phyloP scores from a whole-genome alignment of 768 basidiomycete species.

The Podaxis sp. region DNA sequence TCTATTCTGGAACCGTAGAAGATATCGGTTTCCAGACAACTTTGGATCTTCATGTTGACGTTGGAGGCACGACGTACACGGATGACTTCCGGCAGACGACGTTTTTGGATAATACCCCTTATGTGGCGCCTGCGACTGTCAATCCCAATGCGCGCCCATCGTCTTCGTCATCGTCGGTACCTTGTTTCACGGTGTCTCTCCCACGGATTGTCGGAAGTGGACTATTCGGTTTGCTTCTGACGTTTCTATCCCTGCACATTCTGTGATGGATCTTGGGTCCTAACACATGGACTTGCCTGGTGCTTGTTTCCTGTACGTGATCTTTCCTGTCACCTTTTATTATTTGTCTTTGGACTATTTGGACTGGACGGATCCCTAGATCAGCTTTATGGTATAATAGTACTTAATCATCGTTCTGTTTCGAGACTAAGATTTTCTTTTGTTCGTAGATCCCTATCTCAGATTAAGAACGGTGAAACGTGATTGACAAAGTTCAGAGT shows the following conservation, averaged over 20 bases:
- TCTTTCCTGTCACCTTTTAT: neutral
- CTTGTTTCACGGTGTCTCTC: neutral
- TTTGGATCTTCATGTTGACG: constrained; percentile 26
- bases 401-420: neutral
- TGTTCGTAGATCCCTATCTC: neutral
- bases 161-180: constrained; percentile 10
- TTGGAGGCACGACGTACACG: constrained; percentile 22
- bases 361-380: neutral
- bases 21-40: constrained; percentile 27
- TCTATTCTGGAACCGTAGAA: constrained; percentile 29
- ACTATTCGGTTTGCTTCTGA: neutral
- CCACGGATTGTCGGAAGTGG: neutral
- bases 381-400: neutral
- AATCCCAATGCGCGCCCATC: constrained; percentile 17
- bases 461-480: neutral
- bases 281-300: neutral
- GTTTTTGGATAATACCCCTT: constrained; percentile 28
- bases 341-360: neutral
- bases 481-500: neutral
- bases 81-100: constrained; percentile 27
- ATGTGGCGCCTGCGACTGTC: constrained; percentile 23
- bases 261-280: neutral
- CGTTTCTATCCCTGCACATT: neutral
- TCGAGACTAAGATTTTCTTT: neutral
- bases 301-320: neutral